Conservation (phyloP, 2,329 filamentous ascomycete species). For the Didymella glomerata region DNA sequence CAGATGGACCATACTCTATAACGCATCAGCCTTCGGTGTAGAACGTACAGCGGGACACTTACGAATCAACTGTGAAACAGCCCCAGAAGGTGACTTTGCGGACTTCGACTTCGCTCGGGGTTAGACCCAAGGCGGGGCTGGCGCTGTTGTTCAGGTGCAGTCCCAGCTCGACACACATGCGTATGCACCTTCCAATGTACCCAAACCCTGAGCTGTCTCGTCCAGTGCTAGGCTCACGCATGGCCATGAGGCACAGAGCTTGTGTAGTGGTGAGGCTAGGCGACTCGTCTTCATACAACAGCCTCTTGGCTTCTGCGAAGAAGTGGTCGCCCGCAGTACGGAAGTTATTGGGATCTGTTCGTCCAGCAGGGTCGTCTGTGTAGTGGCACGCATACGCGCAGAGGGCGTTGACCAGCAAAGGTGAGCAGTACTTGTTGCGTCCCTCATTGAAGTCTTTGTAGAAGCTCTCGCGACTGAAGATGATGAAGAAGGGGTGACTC, state of each 20-base stretch:
- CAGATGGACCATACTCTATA: slow-evolving; percentile 56
- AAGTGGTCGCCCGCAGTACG: slow-evolving; percentile 76
- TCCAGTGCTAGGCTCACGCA: slow-evolving; percentile 76
- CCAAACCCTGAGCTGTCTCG: slow-evolving; percentile 77
- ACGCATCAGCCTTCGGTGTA: slow-evolving; percentile 4
- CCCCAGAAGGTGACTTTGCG: slow-evolving; percentile 64
- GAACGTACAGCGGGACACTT: slow-evolving; percentile 31
- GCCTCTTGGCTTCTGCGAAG: slow-evolving; percentile 71
- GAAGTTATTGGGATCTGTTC: slow-evolving; percentile 68
- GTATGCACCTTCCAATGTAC: slow-evolving; percentile 75
- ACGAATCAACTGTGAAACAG: slow-evolving; percentile 60
- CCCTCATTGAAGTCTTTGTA: slow-evolving; percentile 70
- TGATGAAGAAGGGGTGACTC: slow-evolving; percentile 79
- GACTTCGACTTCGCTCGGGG: slow-evolving; percentile 56
- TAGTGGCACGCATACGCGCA: slow-evolving; percentile 73
- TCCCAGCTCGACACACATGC: slow-evolving; percentile 75
- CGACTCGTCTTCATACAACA: slow-evolving; percentile 66
- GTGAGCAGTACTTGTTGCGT: slow-evolving; percentile 70
- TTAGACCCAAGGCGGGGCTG: slow-evolving; percentile 42
- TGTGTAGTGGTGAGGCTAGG: slow-evolving; percentile 75
- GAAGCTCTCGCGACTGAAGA: slow-evolving; percentile 76
- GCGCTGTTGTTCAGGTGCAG: slow-evolving; percentile 63
- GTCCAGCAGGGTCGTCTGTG: slow-evolving; percentile 70
- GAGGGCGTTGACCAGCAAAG: slow-evolving; percentile 71
- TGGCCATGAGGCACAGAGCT: slow-evolving; percentile 78